Evolutionary conservation across 75 land plant species (phyloP), one percentile per base, ranked within the genome.

Genomic region (Picea sitchensis): DNA sequence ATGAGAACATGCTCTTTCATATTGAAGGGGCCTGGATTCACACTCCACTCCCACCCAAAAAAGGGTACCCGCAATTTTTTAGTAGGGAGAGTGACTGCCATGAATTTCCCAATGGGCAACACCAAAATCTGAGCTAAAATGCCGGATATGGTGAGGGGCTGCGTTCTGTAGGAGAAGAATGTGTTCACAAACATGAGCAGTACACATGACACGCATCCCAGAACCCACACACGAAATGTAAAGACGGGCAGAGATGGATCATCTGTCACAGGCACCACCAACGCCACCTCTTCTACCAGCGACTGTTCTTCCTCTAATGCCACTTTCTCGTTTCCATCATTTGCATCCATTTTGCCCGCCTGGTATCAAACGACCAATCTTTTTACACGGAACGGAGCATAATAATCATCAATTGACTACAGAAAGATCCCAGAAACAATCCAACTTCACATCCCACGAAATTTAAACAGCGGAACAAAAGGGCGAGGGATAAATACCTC

Each of bases 1-100:
- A 94, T 87, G 65, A 94, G 88, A 0, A 92, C 96, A 76, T 94
- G 96, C 87, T 94, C 96, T 88, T 94, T 94, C 23, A 92, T 86
- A 67, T 90, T 92, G 77, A 94, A 94, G 14, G 96, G 95, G 13
- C 96, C 96, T 5, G 96, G 96, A 76, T 94, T 94, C 67, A 94
- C 77, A 36, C 81, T 82, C 57, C 85, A 94, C 14, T 80, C 71
- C 86, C 85, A 90, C 4, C 86, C 83, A 3, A 84, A 76, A 17
- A 89, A 30, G 38, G 81, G 83, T 14, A 83, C 77, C 18, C 56
- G 60, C 67, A 71, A 84, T 32, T 81, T 68, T 76, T 64, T 84
- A 2, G 64, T 81, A 11, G 98, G 90, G 36, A 88, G 82, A 7
- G 65, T 60, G 20, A 89, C 78, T 41, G 90, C 90, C 90, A 88